Evolutionary conservation across 805 yeast genomes (phyloP).

Genomic region (Saturnispora zaruensis): DNA sequence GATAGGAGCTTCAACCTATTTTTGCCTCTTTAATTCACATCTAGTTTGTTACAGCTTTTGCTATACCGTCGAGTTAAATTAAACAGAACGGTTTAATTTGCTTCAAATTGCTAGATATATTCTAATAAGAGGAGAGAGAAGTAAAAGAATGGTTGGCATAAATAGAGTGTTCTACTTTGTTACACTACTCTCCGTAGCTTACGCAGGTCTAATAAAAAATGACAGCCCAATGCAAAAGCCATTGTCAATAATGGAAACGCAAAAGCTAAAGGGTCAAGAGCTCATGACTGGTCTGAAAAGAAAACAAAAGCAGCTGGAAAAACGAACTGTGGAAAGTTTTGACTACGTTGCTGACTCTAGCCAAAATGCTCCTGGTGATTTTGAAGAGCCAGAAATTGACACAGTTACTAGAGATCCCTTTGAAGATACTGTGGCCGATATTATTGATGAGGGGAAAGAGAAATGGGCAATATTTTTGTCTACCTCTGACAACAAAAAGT

Average conservation of each 20-base stretch:
- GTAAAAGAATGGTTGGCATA: not conserved
- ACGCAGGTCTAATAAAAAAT: not conserved
- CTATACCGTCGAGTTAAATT: not conserved
- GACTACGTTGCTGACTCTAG: not conserved
- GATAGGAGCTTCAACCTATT: not conserved
- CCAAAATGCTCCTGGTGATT: conserved; percentile 12
- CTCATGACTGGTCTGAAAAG: conserved; percentile 19
- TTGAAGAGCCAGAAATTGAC: conserved; percentile 17
- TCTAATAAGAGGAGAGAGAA: not conserved
- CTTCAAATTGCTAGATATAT: not conserved
- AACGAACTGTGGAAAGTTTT: not conserved
- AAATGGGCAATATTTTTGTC: conserved; percentile 25
- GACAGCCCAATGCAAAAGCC: not conserved
- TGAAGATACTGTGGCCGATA: conserved; percentile 16
- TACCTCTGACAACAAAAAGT: conserved; percentile 20
- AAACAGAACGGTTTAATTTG: not conserved
- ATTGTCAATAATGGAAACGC: not conserved
- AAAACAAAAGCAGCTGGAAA: not conserved
- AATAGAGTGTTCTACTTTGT: not conserved
- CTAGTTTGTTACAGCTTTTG: not conserved
- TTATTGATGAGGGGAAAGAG: conserved; percentile 20
- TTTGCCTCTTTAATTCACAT: not conserved
- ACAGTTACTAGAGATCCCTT: conserved; percentile 23
- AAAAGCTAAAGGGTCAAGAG: conserved; percentile 4
- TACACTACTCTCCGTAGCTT: not conserved